Evolutionary conservation across 225 moss, liverwort and hornwort genomes (phyloP), one percentile per base, ranked within the genome.

Genomic region (Polytrichum formosum): DNA sequence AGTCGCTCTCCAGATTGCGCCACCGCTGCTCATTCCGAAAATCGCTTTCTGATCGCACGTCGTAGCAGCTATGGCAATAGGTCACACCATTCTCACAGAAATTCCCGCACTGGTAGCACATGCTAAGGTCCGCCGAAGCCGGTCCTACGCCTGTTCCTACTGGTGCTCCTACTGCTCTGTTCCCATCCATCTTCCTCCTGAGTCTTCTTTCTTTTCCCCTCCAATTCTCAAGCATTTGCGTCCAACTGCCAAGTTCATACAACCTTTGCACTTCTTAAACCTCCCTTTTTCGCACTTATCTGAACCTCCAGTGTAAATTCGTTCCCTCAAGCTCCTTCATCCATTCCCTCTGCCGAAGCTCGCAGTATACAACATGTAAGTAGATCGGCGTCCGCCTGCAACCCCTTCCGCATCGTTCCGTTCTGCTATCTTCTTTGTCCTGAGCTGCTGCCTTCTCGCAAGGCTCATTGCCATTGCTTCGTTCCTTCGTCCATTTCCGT

Each of bases 11-110:
- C 25, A 85, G 61, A n/a, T 85, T 82, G 53, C 88, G 83, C 90
- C 88, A 88, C 71, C 88, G 83, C 74, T 86, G 90, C 82, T 86
- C 85, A 70, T 87, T 86, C n/a, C 90, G 85, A 28, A 88, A 88
- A 69, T 86, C 88, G 74, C 88, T 91, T 37, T 88, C 90, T n/a
- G 90, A 88, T 62, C 85, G 78, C 73, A 83, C 19, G 73, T 88
- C 81, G 76, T 81, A 88, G 58, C 90, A 91, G 10, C 77, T 56
- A 70, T 84, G 83, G 70, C 90, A 91, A 65, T 88, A 91, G 65
- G 85, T 88, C 69, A 91, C 79, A 63, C 72, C 80, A 76, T 85
- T 83, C 74, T 88, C 90, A 31, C 85, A 85, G 5, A 86, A 74
- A 68, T 75, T 83, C 23, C 88, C 88, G 64, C 90, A 91, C 68